Percentiles rank a stretch among this genome's conserved stretches.
Evolutionary conservation across 352 stramenopile genomes (phyloP).

Genomic region (Pythium catenulatum): DNA sequence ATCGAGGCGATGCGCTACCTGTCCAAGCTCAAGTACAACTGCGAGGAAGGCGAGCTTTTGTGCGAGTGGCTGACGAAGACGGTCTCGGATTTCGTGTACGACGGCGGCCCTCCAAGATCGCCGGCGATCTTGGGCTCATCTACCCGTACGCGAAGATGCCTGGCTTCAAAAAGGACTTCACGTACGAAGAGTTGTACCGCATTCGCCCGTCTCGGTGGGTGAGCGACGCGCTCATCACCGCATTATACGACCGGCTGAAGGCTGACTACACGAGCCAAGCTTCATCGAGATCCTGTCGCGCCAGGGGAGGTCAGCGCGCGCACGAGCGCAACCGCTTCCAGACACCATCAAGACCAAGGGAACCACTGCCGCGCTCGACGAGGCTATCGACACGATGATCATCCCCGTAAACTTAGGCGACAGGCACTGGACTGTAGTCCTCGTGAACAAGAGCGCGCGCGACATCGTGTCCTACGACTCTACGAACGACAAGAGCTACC

Average conservation of each 20-base stretch:
- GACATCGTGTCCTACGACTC: conserved; percentile 1
- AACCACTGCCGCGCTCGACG: background rate
- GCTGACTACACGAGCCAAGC: background rate
- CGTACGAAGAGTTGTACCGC: too few relatives aligned
- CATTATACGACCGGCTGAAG: background rate
- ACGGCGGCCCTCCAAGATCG: background rate
- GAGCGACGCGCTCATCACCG: background rate
- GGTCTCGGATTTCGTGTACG: background rate
- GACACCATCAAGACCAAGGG: background rate
- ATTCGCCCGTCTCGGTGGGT: background rate
- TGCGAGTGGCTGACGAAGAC: background rate
- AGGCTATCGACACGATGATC: background rate
- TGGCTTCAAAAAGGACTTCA: background rate
- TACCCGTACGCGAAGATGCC: background rate
- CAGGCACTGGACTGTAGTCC: background rate
- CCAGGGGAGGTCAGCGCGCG: background rate
- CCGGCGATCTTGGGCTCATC: background rate
- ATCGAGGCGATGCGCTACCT: conserved; percentile 8
- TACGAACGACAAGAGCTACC: too few relatives aligned
- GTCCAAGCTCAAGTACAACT: background rate
- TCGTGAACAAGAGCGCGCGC: background rate
- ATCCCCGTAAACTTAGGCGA: background rate
- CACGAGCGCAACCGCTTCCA: background rate
- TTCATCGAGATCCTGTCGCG: background rate
- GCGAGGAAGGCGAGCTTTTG: background rate